Evolutionary conservation across 2,329 filamentous ascomycete species (phyloP).

Genomic region (Sporothrix pseudoabietina): DNA sequence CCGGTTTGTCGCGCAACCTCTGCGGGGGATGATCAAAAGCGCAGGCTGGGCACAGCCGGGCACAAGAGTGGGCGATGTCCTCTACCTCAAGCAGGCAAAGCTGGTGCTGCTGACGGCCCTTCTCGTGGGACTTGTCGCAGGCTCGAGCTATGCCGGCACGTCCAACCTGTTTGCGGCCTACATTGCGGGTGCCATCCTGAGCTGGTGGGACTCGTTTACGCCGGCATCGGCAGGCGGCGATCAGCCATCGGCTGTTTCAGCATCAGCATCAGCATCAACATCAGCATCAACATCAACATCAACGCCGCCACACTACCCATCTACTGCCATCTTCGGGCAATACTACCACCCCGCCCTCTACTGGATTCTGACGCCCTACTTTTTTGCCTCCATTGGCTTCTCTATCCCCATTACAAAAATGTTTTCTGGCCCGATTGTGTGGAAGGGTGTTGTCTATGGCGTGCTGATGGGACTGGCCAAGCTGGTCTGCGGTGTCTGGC

Average conservation of each 20-base stretch:
- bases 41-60: slow-evolving; percentile 36
- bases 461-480: slow-evolving; percentile 69
- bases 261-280: neutral
- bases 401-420: slow-evolving; percentile 73
- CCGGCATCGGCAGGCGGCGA: neutral
- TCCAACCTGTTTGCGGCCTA: slow-evolving; percentile 66
- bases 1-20: slow-evolving; percentile 48
- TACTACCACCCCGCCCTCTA: slow-evolving; percentile 48
- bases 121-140: slow-evolving; percentile 53
- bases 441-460: slow-evolving; percentile 73
- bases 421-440: slow-evolving; percentile 65
- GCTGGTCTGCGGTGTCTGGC: slow-evolving; percentile 60
- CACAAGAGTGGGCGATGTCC: slow-evolving; percentile 36
- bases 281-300: neutral
- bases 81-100: slow-evolving; percentile 42
- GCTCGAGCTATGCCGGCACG: slow-evolving; percentile 61
- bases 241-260: neutral
- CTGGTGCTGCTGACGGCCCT: slow-evolving; percentile 53
- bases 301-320: slow-evolving; percentile 13
- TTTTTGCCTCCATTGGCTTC: slow-evolving; percentile 77
- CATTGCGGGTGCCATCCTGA: slow-evolving; percentile 59
- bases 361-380: slow-evolving; percentile 67
- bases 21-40: slow-evolving; percentile 43
- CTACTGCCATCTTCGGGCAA: slow-evolving; percentile 42
- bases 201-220: slow-evolving; percentile 57